Conservation (phyloP, 2,329 filamentous ascomycete species). For the Scytalidium sp. region DNA sequence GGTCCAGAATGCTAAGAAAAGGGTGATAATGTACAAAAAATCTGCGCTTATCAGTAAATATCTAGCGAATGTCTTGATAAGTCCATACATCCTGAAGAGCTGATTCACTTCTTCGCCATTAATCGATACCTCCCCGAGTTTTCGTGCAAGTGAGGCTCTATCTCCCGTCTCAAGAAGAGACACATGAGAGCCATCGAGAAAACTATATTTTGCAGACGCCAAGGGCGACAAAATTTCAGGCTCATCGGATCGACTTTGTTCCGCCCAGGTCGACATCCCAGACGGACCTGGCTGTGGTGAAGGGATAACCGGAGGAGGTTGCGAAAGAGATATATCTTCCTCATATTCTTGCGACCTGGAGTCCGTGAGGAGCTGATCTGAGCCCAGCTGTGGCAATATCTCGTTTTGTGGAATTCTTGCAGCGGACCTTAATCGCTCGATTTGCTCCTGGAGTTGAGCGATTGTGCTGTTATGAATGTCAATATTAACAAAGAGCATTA, state of each 20-base stretch:
- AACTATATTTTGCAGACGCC: too few relatives aligned
- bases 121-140: conserved; percentile 2
- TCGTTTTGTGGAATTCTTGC: too few relatives aligned
- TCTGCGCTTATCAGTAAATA: background rate
- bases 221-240: too few relatives aligned
- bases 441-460: too few relatives aligned
- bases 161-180: background rate
- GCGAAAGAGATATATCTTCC: background rate
- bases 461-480: too few relatives aligned
- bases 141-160: background rate
- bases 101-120: background rate
- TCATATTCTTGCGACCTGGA: too few relatives aligned
- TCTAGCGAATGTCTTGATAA: background rate
- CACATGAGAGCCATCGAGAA: too few relatives aligned
- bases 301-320: background rate
- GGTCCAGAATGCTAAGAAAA: conserved; percentile 8
- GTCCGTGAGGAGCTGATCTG: too few relatives aligned
- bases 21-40: conserved; percentile 13
- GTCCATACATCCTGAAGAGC: conserved; percentile 4
- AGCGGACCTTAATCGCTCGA: too few relatives aligned
- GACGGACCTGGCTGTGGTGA: background rate
- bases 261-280: too few relatives aligned
- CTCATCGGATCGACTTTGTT: too few relatives aligned
- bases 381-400: background rate
- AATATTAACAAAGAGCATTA: too few relatives aligned